Evolutionary conservation across 169 alveolate genomes (phyloP), one percentile per base, ranked within the genome.

Genomic region (Hepatocystis sp.): DNA sequence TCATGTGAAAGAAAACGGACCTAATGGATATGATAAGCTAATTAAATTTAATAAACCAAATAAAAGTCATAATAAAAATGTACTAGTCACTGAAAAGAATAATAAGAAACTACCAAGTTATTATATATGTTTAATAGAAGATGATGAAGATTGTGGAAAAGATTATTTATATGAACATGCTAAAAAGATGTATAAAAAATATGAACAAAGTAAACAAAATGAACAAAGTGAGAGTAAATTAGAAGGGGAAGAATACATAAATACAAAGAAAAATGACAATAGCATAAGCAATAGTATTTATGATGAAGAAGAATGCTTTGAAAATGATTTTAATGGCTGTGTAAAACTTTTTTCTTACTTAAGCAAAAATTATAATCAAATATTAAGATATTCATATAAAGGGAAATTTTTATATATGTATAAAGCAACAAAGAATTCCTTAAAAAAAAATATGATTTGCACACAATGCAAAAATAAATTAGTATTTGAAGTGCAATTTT

Each of bases 291-390:
- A 53, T 58, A 56, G n/a, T 2, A n/a, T n/a, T n/a, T n/a, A n/a
- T n/a, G 52, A 64, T 15, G 47, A 58, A 10, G 63, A 42, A 28
- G 86, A 71, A 71, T 10, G 39, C 23, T 71, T 71, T 32, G 86
- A 71, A 56, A 71, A 71, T 56, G 86, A 71, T 71, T 71, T 71
- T 15, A 71, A 71, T 63, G 86, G 86, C n/a, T 71, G 76, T 36
- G 76, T 71, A 42, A 71, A 71, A 58, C 58, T 71, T 58, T 71
- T 58, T 58, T 71, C 86, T 4, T 56, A 56, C 27, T 60, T 71
- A 58, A 71, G 86, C 46, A 71, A 71, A 71, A 71, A 71, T 51
- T 71, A 71, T 63, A 71, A 46, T 42, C 86, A 71, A 71, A 71
- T 71, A 28, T 44, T 71, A 71, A 71, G 86, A 64, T 71, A 71